Evolutionary conservation across 768 basidiomycete genomes (phyloP).

Genomic region (Melanogaster broomeanus): DNA sequence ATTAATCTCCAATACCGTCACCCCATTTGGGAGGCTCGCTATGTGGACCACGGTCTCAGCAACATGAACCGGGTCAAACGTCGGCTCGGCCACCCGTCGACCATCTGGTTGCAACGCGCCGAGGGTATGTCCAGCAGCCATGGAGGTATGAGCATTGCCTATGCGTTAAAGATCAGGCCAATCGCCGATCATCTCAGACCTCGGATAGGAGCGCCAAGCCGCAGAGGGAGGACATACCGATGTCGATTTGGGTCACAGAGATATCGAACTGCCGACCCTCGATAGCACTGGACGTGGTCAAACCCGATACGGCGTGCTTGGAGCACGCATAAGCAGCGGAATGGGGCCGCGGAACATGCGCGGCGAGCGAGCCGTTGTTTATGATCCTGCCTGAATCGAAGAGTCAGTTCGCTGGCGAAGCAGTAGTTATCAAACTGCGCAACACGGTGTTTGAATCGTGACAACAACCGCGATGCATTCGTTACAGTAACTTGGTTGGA

Average conservation of each 20-base stretch:
- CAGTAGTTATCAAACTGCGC: background rate
- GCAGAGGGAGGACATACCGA: slow-evolving; percentile 46
- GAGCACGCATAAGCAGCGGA: slow-evolving; percentile 69
- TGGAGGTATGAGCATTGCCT: slow-evolving; percentile 73
- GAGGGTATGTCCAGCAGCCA: slow-evolving; percentile 46
- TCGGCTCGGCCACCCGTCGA: slow-evolving; percentile 52
- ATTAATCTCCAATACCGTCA: slow-evolving; percentile 69
- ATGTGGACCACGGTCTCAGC: slow-evolving; percentile 72
- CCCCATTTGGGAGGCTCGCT: slow-evolving; percentile 64
- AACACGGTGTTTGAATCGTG: background rate
- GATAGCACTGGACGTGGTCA: slow-evolving; percentile 75
- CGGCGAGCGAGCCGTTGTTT: slow-evolving; percentile 83
- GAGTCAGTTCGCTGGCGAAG: background rate
- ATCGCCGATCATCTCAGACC: background rate
- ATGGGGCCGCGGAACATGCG: slow-evolving; percentile 68
- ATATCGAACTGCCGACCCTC: slow-evolving; percentile 77
- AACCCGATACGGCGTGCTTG: slow-evolving; percentile 78
- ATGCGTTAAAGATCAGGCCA: background rate
- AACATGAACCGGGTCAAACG: slow-evolving; percentile 73
- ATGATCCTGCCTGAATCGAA: slow-evolving; percentile 67
- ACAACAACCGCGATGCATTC: background rate
- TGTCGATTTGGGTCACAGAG: slow-evolving; percentile 80
- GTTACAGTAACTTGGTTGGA: background rate
- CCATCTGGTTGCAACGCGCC: slow-evolving; percentile 76
- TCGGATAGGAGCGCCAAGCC: background rate